A percentile compares a stretch with the other conserved stretches of the same genome.
phyloP scores from a whole-genome alignment of 1,284 basidiomycete genomes.

The Ceratobasidium theobromae region DNA sequence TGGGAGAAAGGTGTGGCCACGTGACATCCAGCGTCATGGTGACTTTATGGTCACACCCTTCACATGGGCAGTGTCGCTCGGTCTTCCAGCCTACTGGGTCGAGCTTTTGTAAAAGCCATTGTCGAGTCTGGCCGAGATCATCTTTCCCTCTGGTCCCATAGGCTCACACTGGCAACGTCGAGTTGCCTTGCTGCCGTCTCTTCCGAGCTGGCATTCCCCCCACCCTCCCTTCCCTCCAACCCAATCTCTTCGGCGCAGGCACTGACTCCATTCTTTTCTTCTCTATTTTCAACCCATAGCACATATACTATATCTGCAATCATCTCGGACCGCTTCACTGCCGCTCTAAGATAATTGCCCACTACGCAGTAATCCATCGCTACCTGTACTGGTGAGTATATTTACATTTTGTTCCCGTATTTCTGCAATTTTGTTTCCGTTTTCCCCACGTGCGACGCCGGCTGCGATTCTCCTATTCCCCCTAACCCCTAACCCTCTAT shows the following conservation, averaged over 20 bases:
- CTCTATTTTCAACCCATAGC: neutral
- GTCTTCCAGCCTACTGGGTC: slow-evolving; percentile 5
- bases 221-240: slow-evolving; percentile 16
- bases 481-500: neutral
- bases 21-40: slow-evolving; percentile 20
- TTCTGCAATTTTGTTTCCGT: neutral
- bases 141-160: slow-evolving; percentile 22
- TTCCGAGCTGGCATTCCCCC: neutral
- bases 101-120: neutral
- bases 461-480: neutral
- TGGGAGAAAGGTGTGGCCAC: slow-evolving; percentile 5
- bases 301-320: neutral
- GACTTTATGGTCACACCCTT: slow-evolving; percentile 27
- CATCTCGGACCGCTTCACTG: slow-evolving; percentile 29
- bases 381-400: slow-evolving; percentile 13
- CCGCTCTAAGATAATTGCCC: slow-evolving; percentile 22
- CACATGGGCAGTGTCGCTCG: slow-evolving; percentile 20
- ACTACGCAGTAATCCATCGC: neutral
- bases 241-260: slow-evolving; percentile 27
- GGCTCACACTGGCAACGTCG: slow-evolving; percentile 18
- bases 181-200: neutral
- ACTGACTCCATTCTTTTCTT: slow-evolving; percentile 25
- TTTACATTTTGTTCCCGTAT: neutral
- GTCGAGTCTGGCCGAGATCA: neutral
- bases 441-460: slow-evolving; percentile 5